These are phyloP conservation scores for Chondrus crispus DNA, from an alignment of 23 red algal species.

Conservation along the genomic window DNA sequence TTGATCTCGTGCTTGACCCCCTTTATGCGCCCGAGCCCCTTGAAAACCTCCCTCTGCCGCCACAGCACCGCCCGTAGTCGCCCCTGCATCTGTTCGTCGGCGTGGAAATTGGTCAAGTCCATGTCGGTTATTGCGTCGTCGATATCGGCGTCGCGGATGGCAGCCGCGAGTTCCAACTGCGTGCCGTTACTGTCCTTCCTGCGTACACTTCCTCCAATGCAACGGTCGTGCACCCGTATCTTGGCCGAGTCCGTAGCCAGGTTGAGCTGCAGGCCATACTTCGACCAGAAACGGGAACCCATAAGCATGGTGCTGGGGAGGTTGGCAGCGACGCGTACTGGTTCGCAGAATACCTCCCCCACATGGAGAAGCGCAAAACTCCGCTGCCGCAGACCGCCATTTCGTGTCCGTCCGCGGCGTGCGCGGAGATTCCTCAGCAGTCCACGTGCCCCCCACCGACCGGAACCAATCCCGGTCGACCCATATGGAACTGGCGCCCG, in stretches of 20 bases:
- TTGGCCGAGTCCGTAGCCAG: too few species aligned
- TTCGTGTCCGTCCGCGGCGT: too few species aligned
- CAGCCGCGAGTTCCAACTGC: neutral
- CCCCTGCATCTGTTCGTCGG: neutral
- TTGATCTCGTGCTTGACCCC: neutral
- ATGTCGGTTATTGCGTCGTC: neutral
- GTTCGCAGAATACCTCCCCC: neutral
- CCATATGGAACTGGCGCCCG: neutral
- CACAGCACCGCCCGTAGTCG: neutral
- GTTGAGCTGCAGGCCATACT: neutral
- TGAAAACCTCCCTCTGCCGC: neutral
- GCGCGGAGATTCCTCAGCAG: too few species aligned
- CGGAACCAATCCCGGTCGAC: neutral
- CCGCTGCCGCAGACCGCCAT: too few species aligned
- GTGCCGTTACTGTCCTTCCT: too few species aligned
- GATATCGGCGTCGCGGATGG: neutral
- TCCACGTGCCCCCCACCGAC: neutral
- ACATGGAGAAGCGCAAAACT: too few species aligned
- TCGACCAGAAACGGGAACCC: neutral
- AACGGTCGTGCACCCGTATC: too few species aligned
- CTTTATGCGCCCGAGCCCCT: neutral
- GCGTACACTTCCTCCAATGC: too few species aligned
- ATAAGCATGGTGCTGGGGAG: neutral
- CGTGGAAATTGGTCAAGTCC: neutral
- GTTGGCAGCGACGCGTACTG: neutral